phyloP scores from a whole-genome alignment of 179 eudicot species.

The Silene coronaria region DNA sequence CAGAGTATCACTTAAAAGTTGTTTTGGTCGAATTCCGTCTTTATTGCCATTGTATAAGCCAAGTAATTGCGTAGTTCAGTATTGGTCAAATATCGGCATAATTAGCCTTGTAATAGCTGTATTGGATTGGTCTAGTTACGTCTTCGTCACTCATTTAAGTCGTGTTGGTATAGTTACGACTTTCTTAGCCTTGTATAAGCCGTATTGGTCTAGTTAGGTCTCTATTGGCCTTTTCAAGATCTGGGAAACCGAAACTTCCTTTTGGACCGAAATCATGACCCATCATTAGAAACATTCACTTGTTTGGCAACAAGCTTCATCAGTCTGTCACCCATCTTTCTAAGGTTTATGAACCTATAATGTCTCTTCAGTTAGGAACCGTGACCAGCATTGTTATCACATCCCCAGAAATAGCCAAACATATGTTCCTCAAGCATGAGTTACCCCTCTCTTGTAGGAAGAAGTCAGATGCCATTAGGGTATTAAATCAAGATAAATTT shows the following conservation, averaged over 20 bases:
- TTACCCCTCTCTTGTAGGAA: conserved; percentile 21
- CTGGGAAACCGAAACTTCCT: neutral
- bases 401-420: conserved; percentile 24
- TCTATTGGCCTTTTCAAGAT: neutral
- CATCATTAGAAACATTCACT: conserved; percentile 36
- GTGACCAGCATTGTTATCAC: conserved; percentile 24
- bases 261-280: conserved; percentile 40
- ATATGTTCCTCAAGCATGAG: conserved; percentile 24
- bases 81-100: no score
- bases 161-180: no score
- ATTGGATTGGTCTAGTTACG: no score
- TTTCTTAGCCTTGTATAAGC: no score
- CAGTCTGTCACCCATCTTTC: conserved; percentile 29
- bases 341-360: conserved; percentile 19
- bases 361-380: conserved; percentile 29
- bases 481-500: neutral
- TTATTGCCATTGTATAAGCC: no score
- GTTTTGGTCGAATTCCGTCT: no score
- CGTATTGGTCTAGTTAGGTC: no score
- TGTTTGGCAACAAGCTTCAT: conserved; percentile 30
- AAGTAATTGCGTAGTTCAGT: no score
- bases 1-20: no score
- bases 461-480: neutral
- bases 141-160: no score
- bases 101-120: no score